Base-by-base conservation (phyloP, 2,329 filamentous ascomycete genomes). In the Paradendryphiella salina region DNA sequence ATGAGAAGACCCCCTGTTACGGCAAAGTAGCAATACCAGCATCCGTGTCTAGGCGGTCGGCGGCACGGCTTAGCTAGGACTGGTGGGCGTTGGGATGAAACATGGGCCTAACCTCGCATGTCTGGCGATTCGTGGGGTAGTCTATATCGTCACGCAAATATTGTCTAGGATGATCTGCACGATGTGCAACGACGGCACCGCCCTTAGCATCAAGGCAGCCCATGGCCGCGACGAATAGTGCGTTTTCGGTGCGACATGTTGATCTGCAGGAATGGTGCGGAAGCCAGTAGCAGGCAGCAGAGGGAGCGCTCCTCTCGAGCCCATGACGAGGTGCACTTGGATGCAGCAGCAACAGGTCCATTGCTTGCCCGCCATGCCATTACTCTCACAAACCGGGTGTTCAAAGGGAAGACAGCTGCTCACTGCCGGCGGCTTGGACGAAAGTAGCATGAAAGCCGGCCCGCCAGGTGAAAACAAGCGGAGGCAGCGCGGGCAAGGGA, bases 51-150 rank as follows among this genome's bases (percentile, higher is more conserved):
- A 71, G 70, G 68, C 68, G 69, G 51, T 67, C 66, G 69, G 68
- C 56, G 67, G 63, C 60, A 57, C 54, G 56, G 54, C 63, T 63
- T 52, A 64, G 67, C 60, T 60, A 50, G 66, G 67, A 56, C 60
- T 66, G 57, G 59, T 57, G 58, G 60, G 60, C 59, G 57, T 64
- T 64, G 64, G 60, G 55, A 57, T 73, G 70, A 73, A 73, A 73
- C 69, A 59, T 56, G 64, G 57, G 66, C 64, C 66, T 68, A 66
- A 69, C 64, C 60, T 65, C 62, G 57, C 67, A 64, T 69, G 70
- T 68, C 62, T 57, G 70, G 66, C 70, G 67, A 71, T 69, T 69
- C 70, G 69, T 73, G 67, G 69, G 67, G 69, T 70, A 71, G 61
- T 38, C 52, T 63, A 65, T 64, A 65, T 46, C 41, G 51, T 55